Conservation (phyloP, 768 basidiomycete species). For the Suillus variegatus region DNA sequence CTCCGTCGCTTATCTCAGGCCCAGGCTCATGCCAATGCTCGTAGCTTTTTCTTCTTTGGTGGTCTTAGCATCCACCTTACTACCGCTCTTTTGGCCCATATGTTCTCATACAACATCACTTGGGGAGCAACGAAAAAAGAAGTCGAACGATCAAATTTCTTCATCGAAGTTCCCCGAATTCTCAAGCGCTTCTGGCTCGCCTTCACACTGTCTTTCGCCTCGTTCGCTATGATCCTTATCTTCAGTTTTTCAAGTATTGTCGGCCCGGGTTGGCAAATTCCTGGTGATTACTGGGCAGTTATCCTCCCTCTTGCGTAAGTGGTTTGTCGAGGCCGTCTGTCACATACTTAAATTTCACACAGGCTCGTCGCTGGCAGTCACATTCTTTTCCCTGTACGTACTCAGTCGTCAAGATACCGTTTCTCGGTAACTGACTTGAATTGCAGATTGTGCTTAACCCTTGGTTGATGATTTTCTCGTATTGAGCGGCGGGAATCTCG, state of each 20-base stretch:
- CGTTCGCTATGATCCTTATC: conserved; percentile 57
- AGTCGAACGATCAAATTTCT: conserved; percentile 81
- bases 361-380: conserved; percentile 67
- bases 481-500: conserved; percentile 21
- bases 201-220: conserved; percentile 52
- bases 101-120: conserved; percentile 51
- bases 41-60: conserved; percentile 43
- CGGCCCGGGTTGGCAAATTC: conserved; percentile 65
- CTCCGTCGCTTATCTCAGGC: not conserved
- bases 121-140: conserved; percentile 56
- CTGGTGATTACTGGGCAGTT: conserved; percentile 67
- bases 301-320: conserved; percentile 72
- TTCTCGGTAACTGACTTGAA: conserved; percentile 5
- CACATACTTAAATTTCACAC: conserved; percentile 3
- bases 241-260: conserved; percentile 50
- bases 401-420: conserved; percentile 9
- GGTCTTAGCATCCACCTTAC: conserved; percentile 50
- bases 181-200: conserved; percentile 75
- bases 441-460: conserved; percentile 79
- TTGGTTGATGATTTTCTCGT: conserved; percentile 85
- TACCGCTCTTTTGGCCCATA: conserved; percentile 47
- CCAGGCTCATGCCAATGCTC: not conserved
- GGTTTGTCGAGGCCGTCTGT: conserved; percentile 5
- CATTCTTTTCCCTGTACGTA: conserved; percentile 71
- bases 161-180: conserved; percentile 82